Percentiles rank a stretch among this genome's conserved stretches.
phyloP scores from a whole-genome alignment of 1,284 basidiomycete genomes.

The Ganoderma leucocontextum region DNA sequence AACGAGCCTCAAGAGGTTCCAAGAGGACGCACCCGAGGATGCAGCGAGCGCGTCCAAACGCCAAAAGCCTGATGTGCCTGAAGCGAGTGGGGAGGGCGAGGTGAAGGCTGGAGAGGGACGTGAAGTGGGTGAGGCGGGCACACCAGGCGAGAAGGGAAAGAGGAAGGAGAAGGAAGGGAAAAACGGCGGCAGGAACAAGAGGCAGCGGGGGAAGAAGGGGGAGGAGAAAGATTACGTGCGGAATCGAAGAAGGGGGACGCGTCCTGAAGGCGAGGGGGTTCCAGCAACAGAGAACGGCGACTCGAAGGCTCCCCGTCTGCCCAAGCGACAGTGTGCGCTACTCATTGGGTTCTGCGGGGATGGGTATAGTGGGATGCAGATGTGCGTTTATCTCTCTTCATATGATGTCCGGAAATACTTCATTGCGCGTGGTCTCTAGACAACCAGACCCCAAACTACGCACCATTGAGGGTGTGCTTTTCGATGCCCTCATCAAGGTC shows the following conservation, averaged over 20 bases:
- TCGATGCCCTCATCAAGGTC: conserved; percentile 87
- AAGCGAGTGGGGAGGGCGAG: neutral
- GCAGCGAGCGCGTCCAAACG: conserved; percentile 25
- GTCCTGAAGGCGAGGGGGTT: conserved; percentile 42
- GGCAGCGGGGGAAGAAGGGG: conserved; percentile 33
- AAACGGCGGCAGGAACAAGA: conserved; percentile 20
- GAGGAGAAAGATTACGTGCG: conserved; percentile 30
- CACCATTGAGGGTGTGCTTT: conserved; percentile 94
- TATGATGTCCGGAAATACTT: conserved; percentile 4
- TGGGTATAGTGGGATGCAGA: conserved; percentile 94
- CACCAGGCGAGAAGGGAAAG: conserved; percentile 2
- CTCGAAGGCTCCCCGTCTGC: conserved; percentile 58
- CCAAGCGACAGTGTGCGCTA: conserved; percentile 78
- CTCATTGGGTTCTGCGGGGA: conserved; percentile 84
- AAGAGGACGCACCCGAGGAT: conserved; percentile 13
- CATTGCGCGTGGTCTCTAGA: conserved; percentile 40
- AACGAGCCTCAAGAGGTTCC: conserved; percentile 27
- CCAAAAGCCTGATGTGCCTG: conserved; percentile 11
- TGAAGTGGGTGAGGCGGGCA: neutral
- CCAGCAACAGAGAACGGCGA: conserved; percentile 34
- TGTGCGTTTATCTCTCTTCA: conserved; percentile 62
- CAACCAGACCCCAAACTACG: conserved; percentile 64
- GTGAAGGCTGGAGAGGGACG: conserved; percentile 6
- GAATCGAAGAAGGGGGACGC: conserved; percentile 41
- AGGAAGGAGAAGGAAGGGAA: conserved; percentile 20